Conservation (phyloP, 192 early-diverging fungal species). For the Coemansia sp. region DNA sequence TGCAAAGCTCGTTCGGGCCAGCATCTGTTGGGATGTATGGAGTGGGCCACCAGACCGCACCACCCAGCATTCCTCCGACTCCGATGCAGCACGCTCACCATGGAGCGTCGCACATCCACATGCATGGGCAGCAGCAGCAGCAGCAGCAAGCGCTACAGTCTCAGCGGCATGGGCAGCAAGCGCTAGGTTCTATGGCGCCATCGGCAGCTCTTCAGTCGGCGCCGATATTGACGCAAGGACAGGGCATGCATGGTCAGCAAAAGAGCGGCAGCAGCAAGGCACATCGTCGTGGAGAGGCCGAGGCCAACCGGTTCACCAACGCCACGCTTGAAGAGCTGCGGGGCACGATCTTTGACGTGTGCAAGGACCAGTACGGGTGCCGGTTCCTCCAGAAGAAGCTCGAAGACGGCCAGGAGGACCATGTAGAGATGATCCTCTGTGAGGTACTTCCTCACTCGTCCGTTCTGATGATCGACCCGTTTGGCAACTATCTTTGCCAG, state of each 20-base stretch:
- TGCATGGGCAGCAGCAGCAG: slow-evolving; percentile 13
- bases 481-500: slow-evolving; percentile 92
- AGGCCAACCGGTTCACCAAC: slow-evolving; percentile 70
- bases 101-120: slow-evolving; percentile 31
- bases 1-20: slow-evolving; percentile 29
- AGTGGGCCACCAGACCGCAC: slow-evolving; percentile 22
- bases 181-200: neutral
- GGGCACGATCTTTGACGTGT: slow-evolving; percentile 74
- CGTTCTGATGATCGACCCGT: slow-evolving; percentile 87
- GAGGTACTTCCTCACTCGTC: slow-evolving; percentile 76
- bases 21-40: slow-evolving; percentile 23
- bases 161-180: slow-evolving; percentile 28
- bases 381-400: slow-evolving; percentile 85
- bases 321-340: slow-evolving; percentile 67
- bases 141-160: slow-evolving; percentile 20
- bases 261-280: slow-evolving; percentile 36
- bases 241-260: slow-evolving; percentile 34
- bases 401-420: slow-evolving; percentile 69
- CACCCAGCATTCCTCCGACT: slow-evolving; percentile 18
- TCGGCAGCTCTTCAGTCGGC: neutral
- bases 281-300: slow-evolving; percentile 40
- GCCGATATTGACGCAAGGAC: neutral
- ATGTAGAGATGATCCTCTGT: slow-evolving; percentile 71
- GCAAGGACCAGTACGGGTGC: slow-evolving; percentile 90
- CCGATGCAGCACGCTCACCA: slow-evolving; percentile 44